Conservation (phyloP, 169 alveolate genomes). For the Cryptosporidium parvum region DNA sequence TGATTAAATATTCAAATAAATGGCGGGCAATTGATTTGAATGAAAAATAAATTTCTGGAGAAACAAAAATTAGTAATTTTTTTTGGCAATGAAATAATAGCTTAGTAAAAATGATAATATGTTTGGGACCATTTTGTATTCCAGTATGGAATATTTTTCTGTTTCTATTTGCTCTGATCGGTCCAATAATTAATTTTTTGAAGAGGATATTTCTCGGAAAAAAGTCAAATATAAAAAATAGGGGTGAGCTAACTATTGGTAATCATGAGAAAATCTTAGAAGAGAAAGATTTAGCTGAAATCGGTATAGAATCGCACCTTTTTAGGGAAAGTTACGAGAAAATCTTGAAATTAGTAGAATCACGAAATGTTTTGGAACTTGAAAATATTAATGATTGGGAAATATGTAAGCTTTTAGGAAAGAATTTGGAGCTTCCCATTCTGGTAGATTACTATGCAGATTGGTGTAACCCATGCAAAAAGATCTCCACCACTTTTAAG, state of each 20-base stretch:
- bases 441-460: conserved; percentile 47
- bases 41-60: too few species aligned
- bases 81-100: background rate
- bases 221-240: background rate
- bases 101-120: conserved; percentile 35
- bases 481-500: conserved; percentile 16
- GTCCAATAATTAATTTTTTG: conserved; percentile 25
- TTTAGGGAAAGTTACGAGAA: background rate
- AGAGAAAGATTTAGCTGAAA: conserved; percentile 2
- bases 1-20: too few species aligned
- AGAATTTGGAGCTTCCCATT: conserved; percentile 28
- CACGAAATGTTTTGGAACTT: conserved; percentile 7
- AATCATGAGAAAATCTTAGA: background rate
- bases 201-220: background rate
- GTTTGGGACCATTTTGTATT: conserved; percentile 65
- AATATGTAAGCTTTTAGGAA: conserved; percentile 40
- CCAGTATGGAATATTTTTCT: conserved; percentile 49
- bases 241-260: background rate
- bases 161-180: conserved; percentile 22
- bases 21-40: too few species aligned
- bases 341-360: background rate
- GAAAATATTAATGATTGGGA: conserved; percentile 37
- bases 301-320: background rate
- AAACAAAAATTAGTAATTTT: too few species aligned
- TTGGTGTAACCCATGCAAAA: conserved; percentile 74